phyloP scores from a whole-genome alignment of 1,284 basidiomycete genomes.

The Tilletiopsis washingtonensis region DNA sequence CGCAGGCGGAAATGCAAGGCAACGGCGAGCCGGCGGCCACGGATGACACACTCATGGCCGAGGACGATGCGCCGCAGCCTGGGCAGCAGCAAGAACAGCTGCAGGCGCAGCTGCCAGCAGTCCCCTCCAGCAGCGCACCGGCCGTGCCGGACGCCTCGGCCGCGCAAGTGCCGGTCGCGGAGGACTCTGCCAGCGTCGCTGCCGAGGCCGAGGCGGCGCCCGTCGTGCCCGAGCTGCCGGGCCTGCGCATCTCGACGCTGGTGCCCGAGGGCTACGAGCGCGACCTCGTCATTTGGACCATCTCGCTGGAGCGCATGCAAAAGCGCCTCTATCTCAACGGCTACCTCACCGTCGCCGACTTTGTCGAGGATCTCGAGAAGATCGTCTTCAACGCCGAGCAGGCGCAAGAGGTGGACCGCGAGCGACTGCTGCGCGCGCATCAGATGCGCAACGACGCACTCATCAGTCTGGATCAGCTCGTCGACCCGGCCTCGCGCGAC shows the following conservation, averaged over 20 bases:
- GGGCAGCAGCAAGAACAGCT: no score
- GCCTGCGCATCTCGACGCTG: background rate
- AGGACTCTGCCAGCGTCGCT: background rate
- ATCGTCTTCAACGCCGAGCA: slow-evolving; percentile 77
- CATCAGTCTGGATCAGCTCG: slow-evolving; percentile 73
- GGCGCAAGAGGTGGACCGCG: slow-evolving; percentile 59
- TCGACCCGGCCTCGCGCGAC: slow-evolving; percentile 69
- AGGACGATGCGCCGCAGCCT: slow-evolving; percentile 2
- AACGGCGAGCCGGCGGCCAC: background rate
- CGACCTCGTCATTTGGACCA: slow-evolving; percentile 40
- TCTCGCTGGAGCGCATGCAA: slow-evolving; percentile 74
- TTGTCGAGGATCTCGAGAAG: slow-evolving; percentile 76
- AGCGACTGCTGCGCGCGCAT: slow-evolving; percentile 67
- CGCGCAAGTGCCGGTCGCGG: background rate
- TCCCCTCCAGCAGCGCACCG: no score
- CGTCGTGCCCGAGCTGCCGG: background rate
- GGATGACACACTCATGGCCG: no score
- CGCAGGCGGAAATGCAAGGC: background rate
- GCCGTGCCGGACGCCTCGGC: background rate
- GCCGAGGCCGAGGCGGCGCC: background rate
- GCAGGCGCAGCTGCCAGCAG: no score
- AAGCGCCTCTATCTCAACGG: slow-evolving; percentile 73
- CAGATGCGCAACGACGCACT: slow-evolving; percentile 81
- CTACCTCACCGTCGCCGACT: slow-evolving; percentile 79
- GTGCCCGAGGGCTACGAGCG: slow-evolving; percentile 18